Conservation (phyloP, 768 basidiomycete genomes). For the Mycena galopus region DNA sequence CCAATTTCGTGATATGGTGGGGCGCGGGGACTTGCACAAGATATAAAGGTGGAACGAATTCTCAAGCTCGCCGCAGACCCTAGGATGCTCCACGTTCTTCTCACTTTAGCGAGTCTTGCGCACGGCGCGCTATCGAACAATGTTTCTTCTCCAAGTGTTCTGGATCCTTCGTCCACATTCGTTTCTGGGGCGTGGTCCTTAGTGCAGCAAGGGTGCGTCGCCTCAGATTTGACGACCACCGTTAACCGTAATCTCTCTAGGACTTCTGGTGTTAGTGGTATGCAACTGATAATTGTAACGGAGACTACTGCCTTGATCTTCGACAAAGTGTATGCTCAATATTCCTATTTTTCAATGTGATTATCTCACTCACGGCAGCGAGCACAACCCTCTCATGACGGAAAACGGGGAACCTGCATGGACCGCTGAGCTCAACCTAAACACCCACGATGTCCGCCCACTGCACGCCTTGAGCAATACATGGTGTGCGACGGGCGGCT, state of each 20-base stretch:
- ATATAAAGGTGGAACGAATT: no score
- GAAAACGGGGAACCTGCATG: constrained; percentile 56
- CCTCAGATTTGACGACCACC: constrained; percentile 6
- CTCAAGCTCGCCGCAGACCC: no score
- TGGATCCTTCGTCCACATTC: no score
- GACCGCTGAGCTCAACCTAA: constrained; percentile 57
- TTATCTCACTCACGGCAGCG: constrained; percentile 30
- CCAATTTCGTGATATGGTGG: no score
- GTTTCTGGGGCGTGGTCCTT: constrained; percentile 8
- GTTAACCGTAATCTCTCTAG: constrained; percentile 17
- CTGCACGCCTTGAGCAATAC: constrained; percentile 50
- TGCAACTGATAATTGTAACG: constrained; percentile 35
- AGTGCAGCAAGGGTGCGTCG: constrained; percentile 22
- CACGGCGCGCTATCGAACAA: no score
- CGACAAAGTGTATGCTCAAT: constrained; percentile 39
- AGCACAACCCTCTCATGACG: constrained; percentile 55
- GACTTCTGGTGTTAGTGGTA: constrained; percentile 38
- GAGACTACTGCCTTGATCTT: constrained; percentile 39
- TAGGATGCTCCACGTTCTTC: no score
- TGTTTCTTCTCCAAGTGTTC: no score
- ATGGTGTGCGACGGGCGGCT: constrained; percentile 58
- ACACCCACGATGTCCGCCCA: constrained; percentile 51
- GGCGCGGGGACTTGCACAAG: no score
- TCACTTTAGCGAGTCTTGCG: no score
- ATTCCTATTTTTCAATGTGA: constrained; percentile 8